Conservation (phyloP, 78 protist genomes). For the Dictyostelium discoideum region dicty_2.7 NC_007088.5:4627501-4628000, state of each 20-base stretch:
- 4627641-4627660: too few species aligned
- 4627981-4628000: constrained; percentile 78
- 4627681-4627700: too few species aligned
- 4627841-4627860: neutral
- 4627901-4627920: neutral
- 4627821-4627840: constrained; percentile 18
- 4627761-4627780: neutral
- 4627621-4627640: too few species aligned
- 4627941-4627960: constrained; percentile 36
- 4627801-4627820: neutral
- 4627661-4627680: too few species aligned
- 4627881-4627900: neutral
- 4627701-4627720: too few species aligned
- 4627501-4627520: too few species aligned
- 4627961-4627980: constrained; percentile 88
- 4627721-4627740: neutral
- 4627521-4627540: too few species aligned
- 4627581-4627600: too few species aligned
- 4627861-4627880: neutral
- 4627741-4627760: neutral
- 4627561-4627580: too few species aligned
- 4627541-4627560: too few species aligned
- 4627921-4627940: neutral
- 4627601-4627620: too few species aligned
- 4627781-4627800: neutral